These are phyloP conservation scores for Schizopora paradoxa DNA, from an alignment of 1,284 basidiomycete species.

Conservation along the genomic window DNA sequence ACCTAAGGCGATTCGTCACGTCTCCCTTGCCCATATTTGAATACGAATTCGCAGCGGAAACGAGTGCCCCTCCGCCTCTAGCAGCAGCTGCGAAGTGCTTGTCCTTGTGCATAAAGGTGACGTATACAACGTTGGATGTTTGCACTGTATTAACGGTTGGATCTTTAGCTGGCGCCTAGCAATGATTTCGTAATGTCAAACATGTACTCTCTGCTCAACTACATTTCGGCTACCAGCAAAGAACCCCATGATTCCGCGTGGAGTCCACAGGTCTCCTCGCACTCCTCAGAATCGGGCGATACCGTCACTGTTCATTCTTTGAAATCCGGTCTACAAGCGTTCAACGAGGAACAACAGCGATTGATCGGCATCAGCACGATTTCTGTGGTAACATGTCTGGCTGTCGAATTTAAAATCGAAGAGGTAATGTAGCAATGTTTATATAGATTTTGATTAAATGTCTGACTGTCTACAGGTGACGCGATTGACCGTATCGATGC, in stretches of 20 bases:
- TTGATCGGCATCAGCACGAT: conserved; percentile 88
- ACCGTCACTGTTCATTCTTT: conserved; percentile 47
- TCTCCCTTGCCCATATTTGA: conserved; percentile 87
- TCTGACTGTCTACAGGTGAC: conserved; percentile 51
- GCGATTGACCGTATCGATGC: conserved; percentile 84
- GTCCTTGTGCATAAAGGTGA: conserved; percentile 81
- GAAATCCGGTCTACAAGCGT: conserved; percentile 54
- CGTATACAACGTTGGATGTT: conserved; percentile 4
- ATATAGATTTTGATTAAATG: conserved; percentile 3
- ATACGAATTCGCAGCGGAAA: conserved; percentile 73
- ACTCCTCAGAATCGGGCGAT: conserved; percentile 42
- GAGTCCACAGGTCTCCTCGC: conserved; percentile 35
- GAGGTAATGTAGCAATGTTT: conserved; percentile 43
- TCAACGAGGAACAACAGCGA: conserved; percentile 80
- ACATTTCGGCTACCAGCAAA: conserved; percentile 77
- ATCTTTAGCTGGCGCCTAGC: conserved; percentile 67
- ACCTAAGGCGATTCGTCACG: conserved; percentile 85
- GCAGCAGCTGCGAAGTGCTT: conserved; percentile 86
- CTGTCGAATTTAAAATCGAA: conserved; percentile 76
- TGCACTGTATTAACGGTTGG: conserved; percentile 2
- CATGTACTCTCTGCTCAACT: conserved; percentile 93
- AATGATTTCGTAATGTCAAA: conserved; percentile 92
- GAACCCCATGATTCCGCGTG: conserved; percentile 55
- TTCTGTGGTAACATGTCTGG: conserved; percentile 79
- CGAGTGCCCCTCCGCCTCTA: conserved; percentile 69